A percentile compares a stretch with the other conserved stretches of the same genome.
Conservation (phyloP, 495 filamentous ascomycete species). For the Neurospora discreta region DNA sequence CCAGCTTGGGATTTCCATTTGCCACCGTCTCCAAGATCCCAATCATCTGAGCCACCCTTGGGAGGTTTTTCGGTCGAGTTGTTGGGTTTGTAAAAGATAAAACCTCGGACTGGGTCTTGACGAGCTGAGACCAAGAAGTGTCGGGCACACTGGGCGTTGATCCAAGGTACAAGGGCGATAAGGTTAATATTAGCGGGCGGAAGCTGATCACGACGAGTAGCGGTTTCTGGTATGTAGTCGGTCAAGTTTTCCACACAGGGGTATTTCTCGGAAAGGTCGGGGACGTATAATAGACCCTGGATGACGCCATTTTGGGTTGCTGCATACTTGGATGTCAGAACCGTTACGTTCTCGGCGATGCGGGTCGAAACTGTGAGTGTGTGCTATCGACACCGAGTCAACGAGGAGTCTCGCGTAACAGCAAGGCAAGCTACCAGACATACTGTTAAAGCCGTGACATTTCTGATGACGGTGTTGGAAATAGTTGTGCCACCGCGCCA, state of each 20-base stretch:
- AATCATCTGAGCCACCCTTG: conserved; percentile 40
- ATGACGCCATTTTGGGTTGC: conserved; percentile 42
- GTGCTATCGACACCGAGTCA: background rate
- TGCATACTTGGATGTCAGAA: conserved; percentile 52
- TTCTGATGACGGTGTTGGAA: conserved; percentile 35
- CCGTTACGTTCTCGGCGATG: conserved; percentile 51
- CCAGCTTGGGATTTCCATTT: conserved; percentile 51
- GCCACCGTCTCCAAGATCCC: conserved; percentile 54
- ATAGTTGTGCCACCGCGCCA: conserved; percentile 28
- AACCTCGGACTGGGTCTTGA: conserved; percentile 44
- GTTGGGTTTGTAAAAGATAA: conserved; percentile 66
- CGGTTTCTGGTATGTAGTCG: conserved; percentile 57
- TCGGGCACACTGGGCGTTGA: conserved; percentile 53
- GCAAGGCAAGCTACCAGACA: conserved; percentile 6
- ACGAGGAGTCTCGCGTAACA: background rate
- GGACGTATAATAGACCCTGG: conserved; percentile 73
- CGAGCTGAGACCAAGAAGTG: conserved; percentile 56
- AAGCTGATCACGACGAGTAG: conserved; percentile 58
- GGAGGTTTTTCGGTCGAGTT: conserved; percentile 51
- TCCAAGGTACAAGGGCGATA: conserved; percentile 88
- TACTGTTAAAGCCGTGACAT: conserved; percentile 39
- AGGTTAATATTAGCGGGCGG: conserved; percentile 49
- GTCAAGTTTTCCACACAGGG: conserved; percentile 48
- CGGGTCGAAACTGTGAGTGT: conserved; percentile 42
- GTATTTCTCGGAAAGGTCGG: conserved; percentile 44